A percentile compares a stretch with the other conserved stretches of the same genome.
Conservation (phyloP, 352 stramenopile genomes). For the Saprolegnia diclina region DNA sequence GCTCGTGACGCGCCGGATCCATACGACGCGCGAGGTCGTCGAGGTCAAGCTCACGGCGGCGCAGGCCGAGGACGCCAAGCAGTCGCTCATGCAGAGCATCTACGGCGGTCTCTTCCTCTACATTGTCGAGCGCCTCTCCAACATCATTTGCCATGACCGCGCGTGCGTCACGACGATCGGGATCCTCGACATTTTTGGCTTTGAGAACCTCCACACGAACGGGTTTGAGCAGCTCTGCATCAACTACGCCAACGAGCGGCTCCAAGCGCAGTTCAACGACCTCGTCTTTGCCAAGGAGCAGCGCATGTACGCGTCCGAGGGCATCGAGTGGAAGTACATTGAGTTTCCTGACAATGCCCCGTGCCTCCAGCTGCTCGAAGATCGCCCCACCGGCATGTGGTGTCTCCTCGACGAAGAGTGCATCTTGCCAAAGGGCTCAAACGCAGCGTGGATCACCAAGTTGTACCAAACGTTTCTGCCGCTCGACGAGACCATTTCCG, state of each 20-base stretch:
- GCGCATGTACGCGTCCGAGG: constrained; percentile 72
- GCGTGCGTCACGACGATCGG: constrained; percentile 39
- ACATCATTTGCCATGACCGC: constrained; percentile 66
- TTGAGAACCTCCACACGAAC: constrained; percentile 78
- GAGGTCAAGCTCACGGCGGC: constrained; percentile 62
- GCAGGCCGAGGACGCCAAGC: constrained; percentile 83
- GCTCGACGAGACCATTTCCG: too few species aligned
- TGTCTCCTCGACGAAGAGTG: constrained; percentile 81
- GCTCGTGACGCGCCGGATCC: constrained; percentile 87
- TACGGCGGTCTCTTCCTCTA: constrained; percentile 95
- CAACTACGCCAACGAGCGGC: constrained; percentile 81
- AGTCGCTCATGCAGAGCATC: constrained; percentile 94
- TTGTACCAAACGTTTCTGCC: constrained; percentile 61
- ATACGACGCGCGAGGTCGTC: constrained; percentile 87
- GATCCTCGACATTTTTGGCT: constrained; percentile 88
- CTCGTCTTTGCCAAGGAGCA: constrained; percentile 85
- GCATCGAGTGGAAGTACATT: constrained; percentile 82
- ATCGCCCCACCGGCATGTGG: constrained; percentile 72
- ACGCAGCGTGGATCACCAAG: constrained; percentile 72
- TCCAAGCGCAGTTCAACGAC: constrained; percentile 86
- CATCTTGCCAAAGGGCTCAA: constrained; percentile 75
- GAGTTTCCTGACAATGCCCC: constrained; percentile 71
- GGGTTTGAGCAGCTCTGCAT: constrained; percentile 85
- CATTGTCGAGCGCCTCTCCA: constrained; percentile 84
- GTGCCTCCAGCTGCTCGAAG: constrained; percentile 77